Percentiles rank a stretch among this genome's conserved stretches.
These are phyloP conservation scores for Russula compacta DNA, from an alignment of 768 basidiomycete genomes.

Conservation along the genomic window DNA sequence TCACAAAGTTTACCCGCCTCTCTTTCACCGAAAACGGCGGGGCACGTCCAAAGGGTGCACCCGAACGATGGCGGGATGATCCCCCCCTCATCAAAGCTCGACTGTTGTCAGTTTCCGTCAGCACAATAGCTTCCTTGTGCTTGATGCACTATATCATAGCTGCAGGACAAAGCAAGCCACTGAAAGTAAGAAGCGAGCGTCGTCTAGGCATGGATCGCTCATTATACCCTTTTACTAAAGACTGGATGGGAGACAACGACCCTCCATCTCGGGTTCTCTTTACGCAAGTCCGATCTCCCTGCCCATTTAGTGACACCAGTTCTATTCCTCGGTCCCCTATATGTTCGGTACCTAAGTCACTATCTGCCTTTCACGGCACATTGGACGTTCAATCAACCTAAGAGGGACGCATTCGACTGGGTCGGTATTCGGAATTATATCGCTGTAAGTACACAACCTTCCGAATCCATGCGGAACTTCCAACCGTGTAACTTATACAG, in stretches of 20 bases:
- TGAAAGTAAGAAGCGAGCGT: slow-evolving; percentile 20
- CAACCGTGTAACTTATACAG: slow-evolving; percentile 31
- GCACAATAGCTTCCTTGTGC: slow-evolving; percentile 50
- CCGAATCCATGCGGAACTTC: not conserved
- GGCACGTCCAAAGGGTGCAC: slow-evolving; percentile 26
- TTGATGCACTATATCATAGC: slow-evolving; percentile 40
- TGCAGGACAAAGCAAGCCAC: slow-evolving; percentile 19
- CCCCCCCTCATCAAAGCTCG: slow-evolving; percentile 78
- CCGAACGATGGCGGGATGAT: slow-evolving; percentile 68
- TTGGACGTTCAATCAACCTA: slow-evolving; percentile 37
- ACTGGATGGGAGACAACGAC: slow-evolving; percentile 21
- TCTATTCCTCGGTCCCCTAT: slow-evolving; percentile 73
- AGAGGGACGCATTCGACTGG: slow-evolving; percentile 37
- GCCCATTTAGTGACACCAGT: slow-evolving; percentile 62
- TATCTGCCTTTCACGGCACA: slow-evolving; percentile 46
- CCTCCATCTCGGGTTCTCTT: slow-evolving; percentile 20
- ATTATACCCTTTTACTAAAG: not conserved
- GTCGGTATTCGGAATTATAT: slow-evolving; percentile 66
- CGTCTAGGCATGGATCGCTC: not conserved
- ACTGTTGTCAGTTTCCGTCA: slow-evolving; percentile 53
- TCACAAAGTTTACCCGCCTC: slow-evolving; percentile 55
- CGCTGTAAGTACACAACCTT: slow-evolving; percentile 29
- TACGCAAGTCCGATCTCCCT: slow-evolving; percentile 23
- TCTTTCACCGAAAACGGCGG: slow-evolving; percentile 32
- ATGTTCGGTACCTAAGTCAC: slow-evolving; percentile 38